phyloP scores from a whole-genome alignment of 768 basidiomycete species.

The Russula vinacea region DNA sequence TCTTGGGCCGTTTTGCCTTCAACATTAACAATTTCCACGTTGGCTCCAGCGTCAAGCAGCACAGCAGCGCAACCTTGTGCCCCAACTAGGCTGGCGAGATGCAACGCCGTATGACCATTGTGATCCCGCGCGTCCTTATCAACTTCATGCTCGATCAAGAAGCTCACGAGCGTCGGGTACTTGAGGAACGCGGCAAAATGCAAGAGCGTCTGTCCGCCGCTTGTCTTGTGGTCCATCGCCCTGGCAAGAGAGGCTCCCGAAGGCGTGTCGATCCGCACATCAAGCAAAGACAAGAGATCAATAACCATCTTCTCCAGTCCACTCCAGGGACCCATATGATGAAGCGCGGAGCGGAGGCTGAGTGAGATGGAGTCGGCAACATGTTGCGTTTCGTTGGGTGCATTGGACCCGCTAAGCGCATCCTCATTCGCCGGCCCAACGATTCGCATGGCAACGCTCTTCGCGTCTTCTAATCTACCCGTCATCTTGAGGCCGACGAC shows the following conservation, averaged over 20 bases:
- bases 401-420: conserved; percentile 34
- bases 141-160: conserved; percentile 67
- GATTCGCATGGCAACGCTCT: conserved; percentile 90
- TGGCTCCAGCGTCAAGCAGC: conserved; percentile 78
- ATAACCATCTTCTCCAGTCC: conserved; percentile 73
- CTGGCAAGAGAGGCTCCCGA: conserved; percentile 43
- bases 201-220: conserved; percentile 80
- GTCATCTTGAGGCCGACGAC: conserved; percentile 97
- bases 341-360: conserved; percentile 56
- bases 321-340: conserved; percentile 53
- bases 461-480: conserved; percentile 89
- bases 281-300: conserved; percentile 76
- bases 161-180: conserved; percentile 63
- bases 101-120: conserved; percentile 87
- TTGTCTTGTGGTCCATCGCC: conserved; percentile 68
- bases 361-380: conserved; percentile 45
- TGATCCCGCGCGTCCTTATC: conserved; percentile 83
- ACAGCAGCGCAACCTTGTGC: conserved; percentile 61
- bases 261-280: conserved; percentile 52
- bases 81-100: conserved; percentile 72
- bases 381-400: conserved; percentile 43
- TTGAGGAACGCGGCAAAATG: conserved; percentile 83
- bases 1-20: conserved; percentile 70
- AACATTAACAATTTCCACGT: conserved; percentile 68
- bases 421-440: conserved; percentile 70